Percentiles rank a stretch among this genome's conserved stretches.
Conservation (phyloP, 805 yeast species). For the Komagataella mondaviorum region DNA sequence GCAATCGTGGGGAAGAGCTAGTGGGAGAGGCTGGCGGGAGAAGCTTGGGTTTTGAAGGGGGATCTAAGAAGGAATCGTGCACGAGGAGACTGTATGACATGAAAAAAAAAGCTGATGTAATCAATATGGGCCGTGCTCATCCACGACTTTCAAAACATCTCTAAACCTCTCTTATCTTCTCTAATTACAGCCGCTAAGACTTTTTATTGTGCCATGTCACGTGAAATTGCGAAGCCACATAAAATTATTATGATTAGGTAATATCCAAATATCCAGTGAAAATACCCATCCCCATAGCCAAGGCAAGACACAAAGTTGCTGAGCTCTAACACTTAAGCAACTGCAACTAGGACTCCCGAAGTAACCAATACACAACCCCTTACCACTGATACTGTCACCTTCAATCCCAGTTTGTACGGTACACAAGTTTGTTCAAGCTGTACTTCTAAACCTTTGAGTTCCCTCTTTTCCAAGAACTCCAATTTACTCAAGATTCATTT, state of each 20-base stretch:
- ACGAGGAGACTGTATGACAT: neutral
- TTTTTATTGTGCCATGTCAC: neutral
- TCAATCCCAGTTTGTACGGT: neutral
- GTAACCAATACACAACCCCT: neutral
- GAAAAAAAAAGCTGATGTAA: neutral
- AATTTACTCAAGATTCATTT: neutral
- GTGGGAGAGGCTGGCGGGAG: neutral
- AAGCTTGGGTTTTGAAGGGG: neutral
- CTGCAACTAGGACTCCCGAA: neutral
- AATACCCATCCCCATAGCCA: neutral
- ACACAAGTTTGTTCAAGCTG: neutral
- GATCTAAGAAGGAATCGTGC: neutral
- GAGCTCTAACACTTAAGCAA: neutral
- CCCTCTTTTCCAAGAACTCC: neutral
- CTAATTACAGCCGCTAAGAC: neutral
- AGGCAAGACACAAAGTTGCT: neutral
- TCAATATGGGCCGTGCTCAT: no score
- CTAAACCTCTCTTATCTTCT: neutral
- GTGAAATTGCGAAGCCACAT: neutral
- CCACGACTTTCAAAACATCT: neutral
- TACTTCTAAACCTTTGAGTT: neutral
- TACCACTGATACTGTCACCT: neutral
- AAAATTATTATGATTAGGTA: neutral
- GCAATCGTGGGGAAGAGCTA: neutral
- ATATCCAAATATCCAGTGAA: neutral